Evolutionary conservation across 208 protist species (phyloP).

Genomic region (Porcisia hertigi): DNA sequence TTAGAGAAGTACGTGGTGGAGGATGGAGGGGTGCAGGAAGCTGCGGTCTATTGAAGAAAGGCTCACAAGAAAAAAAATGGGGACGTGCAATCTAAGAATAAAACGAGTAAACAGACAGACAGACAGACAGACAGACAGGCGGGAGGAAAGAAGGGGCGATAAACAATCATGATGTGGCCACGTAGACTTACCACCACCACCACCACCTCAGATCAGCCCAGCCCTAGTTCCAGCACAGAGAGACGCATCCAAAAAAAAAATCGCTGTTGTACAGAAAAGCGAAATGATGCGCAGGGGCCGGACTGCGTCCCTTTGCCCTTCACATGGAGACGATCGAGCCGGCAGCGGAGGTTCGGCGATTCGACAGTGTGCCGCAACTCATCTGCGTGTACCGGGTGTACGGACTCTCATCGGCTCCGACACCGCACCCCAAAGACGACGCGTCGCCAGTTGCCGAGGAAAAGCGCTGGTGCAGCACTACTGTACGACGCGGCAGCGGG

Average conservation of each 20-base stretch:
- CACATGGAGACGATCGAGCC: conserved; percentile 6
- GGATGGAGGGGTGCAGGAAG: too few species aligned
- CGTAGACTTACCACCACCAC: too few species aligned
- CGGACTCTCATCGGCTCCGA: conserved; percentile 19
- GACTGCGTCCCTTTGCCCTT: not conserved
- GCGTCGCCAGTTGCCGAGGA: conserved; percentile 27
- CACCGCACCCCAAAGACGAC: conserved; percentile 10
- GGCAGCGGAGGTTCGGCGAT: conserved; percentile 22
- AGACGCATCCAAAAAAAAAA: too few species aligned
- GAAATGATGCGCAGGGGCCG: not conserved
- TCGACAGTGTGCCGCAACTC: conserved; percentile 31
- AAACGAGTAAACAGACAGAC: not conserved
- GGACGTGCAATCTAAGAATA: not conserved
- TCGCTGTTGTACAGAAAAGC: not conserved
- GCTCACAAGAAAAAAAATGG: not conserved
- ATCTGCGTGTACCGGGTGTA: conserved; percentile 19
- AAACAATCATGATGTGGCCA: not conserved
- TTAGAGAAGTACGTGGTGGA: too few species aligned
- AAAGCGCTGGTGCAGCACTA: conserved; percentile 30
- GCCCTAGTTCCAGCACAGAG: too few species aligned
- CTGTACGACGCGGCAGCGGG: conserved; percentile 30
- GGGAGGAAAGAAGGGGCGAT: not conserved
- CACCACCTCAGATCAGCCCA: too few species aligned
- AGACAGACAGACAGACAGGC: not conserved
- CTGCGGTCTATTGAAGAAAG: not conserved